Evolutionary conservation across 2,329 filamentous ascomycete genomes (phyloP).

Genomic region (Clonostachys solani): DNA sequence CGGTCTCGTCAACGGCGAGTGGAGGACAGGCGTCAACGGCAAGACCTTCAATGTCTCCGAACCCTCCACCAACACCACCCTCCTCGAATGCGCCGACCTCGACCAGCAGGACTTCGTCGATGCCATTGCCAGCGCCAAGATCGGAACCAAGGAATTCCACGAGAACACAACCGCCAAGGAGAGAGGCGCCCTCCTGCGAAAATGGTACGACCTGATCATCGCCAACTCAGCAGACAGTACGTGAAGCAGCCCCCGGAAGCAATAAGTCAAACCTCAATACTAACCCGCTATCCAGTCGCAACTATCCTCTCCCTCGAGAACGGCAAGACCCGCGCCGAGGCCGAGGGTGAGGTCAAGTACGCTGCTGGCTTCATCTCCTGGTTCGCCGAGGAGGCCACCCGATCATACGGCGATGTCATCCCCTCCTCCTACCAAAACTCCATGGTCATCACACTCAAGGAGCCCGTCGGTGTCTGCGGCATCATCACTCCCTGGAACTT

Average conservation of each 20-base stretch:
- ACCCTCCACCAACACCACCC: not conserved
- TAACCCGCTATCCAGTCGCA: conserved; percentile 12
- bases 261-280: not conserved
- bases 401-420: conserved; percentile 55
- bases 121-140: not conserved
- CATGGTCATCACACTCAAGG: conserved; percentile 57
- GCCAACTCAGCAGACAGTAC: conserved; percentile 60
- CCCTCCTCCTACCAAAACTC: conserved; percentile 54
- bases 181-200: conserved; percentile 43
- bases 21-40: conserved; percentile 78
- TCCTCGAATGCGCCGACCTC: not conserved
- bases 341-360: conserved; percentile 54
- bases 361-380: conserved; percentile 58
- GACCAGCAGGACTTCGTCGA: not conserved
- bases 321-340: conserved; percentile 60
- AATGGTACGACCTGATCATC: conserved; percentile 64
- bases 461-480: conserved; percentile 35
- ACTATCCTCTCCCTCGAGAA: conserved; percentile 67
- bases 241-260: not conserved
- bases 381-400: conserved; percentile 58
- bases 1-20: conserved; percentile 79
- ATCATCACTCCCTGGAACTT: conserved; percentile 50
- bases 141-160: not conserved
- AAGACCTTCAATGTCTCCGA: conserved; percentile 78
- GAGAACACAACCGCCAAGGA: not conserved